These are phyloP conservation scores for Canavalia ensiformis DNA, from an alignment of 306 rosid genomes.

Conservation along the genomic window DNA sequence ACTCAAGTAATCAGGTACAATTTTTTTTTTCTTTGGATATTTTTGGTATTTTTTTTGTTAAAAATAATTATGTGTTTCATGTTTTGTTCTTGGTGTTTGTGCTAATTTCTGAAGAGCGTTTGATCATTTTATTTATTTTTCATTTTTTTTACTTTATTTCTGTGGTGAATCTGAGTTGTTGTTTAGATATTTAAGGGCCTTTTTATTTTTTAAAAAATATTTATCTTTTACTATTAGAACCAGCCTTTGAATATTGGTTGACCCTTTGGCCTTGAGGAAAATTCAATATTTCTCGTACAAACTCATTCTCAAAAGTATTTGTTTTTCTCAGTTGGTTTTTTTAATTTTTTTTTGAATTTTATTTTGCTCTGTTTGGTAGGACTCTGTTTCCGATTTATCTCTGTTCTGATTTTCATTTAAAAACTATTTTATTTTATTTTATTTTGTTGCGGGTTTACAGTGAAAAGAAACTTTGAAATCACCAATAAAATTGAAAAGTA, in stretches of 20 bases:
- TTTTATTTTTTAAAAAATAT: not conserved
- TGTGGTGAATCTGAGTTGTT: slow-evolving; percentile 46
- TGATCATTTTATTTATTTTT: not conserved
- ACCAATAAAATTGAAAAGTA: not conserved
- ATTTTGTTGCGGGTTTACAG: not conserved
- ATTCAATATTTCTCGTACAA: slow-evolving; percentile 3
- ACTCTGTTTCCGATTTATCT: slow-evolving; percentile 36
- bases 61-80: not conserved
- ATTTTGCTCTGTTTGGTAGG: slow-evolving; percentile 30
- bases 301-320: slow-evolving; percentile 38
- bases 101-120: not conserved
- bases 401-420: slow-evolving; percentile 14
- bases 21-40: not conserved
- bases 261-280: not conserved
- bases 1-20: slow-evolving; percentile 41
- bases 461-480: slow-evolving; percentile 23
- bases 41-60: not conserved
- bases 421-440: not conserved
- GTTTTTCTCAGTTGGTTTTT: not conserved
- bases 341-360: not conserved
- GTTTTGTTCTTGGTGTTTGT: slow-evolving; percentile 20
- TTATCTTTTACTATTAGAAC: not conserved
- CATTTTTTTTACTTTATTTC: not conserved
- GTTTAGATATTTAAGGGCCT: slow-evolving; percentile 25
- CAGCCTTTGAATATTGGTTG: slow-evolving; percentile 26